phyloP scores from a whole-genome alignment of 805 yeast genomes.

The Candida nitratophila region DNA sequence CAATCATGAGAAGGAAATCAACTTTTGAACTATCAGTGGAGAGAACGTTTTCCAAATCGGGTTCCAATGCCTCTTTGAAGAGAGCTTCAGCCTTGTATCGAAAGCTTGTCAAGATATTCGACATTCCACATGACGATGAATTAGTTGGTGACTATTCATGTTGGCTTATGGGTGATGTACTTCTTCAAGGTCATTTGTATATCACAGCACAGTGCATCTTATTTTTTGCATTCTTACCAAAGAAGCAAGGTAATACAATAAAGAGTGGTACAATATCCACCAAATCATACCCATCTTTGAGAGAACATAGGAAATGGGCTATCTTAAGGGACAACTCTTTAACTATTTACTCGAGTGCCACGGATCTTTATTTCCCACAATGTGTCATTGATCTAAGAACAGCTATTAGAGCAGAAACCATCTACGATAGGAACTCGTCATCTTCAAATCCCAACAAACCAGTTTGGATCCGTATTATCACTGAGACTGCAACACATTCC shows the following conservation, averaged over 20 bases:
- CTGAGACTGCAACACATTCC: slow-evolving; percentile 50
- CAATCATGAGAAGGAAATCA: slow-evolving; percentile 12
- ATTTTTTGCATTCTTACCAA: slow-evolving; percentile 77
- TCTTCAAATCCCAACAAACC: slow-evolving; percentile 17
- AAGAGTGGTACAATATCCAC: slow-evolving; percentile 46
- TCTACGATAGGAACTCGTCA: slow-evolving; percentile 20
- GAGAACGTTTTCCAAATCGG: slow-evolving; percentile 14
- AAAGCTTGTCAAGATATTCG: slow-evolving; percentile 31
- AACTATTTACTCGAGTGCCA: slow-evolving; percentile 59
- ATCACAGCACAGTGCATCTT: slow-evolving; percentile 58
- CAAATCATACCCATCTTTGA: slow-evolving; percentile 28
- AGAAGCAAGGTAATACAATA: slow-evolving; percentile 34
- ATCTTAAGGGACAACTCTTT: slow-evolving; percentile 63
- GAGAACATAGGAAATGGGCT: slow-evolving; percentile 67
- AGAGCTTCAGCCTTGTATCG: slow-evolving; percentile 30
- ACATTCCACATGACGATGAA: slow-evolving; percentile 46
- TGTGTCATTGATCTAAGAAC: slow-evolving; percentile 65
- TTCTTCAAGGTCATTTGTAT: slow-evolving; percentile 80
- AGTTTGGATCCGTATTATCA: slow-evolving; percentile 50
- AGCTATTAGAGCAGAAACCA: slow-evolving; percentile 54
- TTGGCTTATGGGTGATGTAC: slow-evolving; percentile 77
- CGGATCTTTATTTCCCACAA: slow-evolving; percentile 80
- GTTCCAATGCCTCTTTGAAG: slow-evolving; percentile 9
- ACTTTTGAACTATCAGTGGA: slow-evolving; percentile 28
- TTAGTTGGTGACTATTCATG: slow-evolving; percentile 58